These are phyloP conservation scores for Boletus patriciae DNA, from an alignment of 768 basidiomycete genomes.

Conservation along the genomic window DNA sequence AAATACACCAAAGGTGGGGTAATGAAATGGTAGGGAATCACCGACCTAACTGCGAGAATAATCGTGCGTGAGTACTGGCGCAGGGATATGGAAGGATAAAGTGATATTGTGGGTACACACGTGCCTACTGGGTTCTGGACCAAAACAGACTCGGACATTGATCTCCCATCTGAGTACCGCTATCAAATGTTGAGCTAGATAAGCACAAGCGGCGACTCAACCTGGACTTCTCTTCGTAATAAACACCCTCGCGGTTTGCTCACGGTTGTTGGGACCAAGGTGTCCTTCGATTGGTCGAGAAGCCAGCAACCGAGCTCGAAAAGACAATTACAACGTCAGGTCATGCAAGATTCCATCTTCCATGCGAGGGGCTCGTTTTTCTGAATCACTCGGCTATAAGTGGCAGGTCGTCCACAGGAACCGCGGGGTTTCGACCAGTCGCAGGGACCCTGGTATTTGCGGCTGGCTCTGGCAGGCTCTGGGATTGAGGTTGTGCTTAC, in stretches of 20 bases:
- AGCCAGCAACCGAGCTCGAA: too few relatives aligned
- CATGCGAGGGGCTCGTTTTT: too few relatives aligned
- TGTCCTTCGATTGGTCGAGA: background rate
- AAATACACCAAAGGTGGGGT: background rate
- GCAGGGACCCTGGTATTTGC: too few relatives aligned
- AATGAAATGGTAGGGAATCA: background rate
- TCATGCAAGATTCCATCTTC: too few relatives aligned
- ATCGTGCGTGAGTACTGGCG: background rate
- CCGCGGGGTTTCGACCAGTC: constrained; percentile 2
- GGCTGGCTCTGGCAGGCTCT: constrained; percentile 9
- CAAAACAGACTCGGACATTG: background rate
- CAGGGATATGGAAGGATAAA: background rate
- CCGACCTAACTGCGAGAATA: constrained; percentile 7
- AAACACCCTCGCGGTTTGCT: background rate
- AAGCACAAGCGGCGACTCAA: background rate
- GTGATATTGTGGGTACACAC: background rate
- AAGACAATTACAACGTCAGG: too few relatives aligned
- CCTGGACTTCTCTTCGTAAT: background rate
- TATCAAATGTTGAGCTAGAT: background rate
- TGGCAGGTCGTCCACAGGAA: background rate
- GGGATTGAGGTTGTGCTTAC: constrained; percentile 25
- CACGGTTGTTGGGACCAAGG: background rate
- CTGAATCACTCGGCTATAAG: too few relatives aligned
- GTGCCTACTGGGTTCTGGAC: background rate
- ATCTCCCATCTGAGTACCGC: background rate